Percentiles rank a stretch among this genome's conserved stretches.
Conservation (phyloP, 83 land plant species). For the Picea mariana region DNA sequence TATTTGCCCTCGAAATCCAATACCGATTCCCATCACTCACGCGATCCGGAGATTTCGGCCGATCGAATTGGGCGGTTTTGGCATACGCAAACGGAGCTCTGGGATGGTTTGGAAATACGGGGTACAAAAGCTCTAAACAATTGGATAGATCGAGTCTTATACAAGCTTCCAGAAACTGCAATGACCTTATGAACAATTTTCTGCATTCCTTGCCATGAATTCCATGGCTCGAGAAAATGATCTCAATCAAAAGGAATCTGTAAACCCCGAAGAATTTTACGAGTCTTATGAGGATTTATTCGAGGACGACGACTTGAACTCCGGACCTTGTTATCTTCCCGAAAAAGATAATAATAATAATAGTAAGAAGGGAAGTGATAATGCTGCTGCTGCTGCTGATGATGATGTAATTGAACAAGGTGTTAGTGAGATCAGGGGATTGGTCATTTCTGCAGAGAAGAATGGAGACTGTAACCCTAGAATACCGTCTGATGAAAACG, state of each 20-base stretch:
- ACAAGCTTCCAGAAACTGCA: too few relatives aligned
- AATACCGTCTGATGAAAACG: background rate
- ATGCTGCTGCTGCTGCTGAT: too few relatives aligned
- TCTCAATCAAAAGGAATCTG: background rate
- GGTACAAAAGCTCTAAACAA: background rate
- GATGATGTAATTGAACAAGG: background rate
- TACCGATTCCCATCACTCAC: background rate
- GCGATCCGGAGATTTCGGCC: background rate
- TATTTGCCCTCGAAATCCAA: too few relatives aligned
- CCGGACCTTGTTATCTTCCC: conserved; percentile 15
- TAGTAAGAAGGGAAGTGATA: background rate
- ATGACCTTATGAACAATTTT: background rate
- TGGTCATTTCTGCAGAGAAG: background rate
- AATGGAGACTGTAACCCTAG: background rate
- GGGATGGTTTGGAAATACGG: background rate
- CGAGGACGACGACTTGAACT: background rate
- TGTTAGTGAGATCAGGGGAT: background rate
- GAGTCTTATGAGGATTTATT: conserved; percentile 17
- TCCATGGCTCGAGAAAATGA: conserved; percentile 12
- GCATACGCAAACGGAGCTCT: too few relatives aligned
- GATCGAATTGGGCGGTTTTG: background rate
- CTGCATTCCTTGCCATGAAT: background rate
- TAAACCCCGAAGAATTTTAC: conserved; percentile 11
- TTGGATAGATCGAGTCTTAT: background rate
- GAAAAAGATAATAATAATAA: background rate